Base-by-base conservation (phyloP, 2,329 filamentous ascomycete genomes). In the Diplodia scrobiculata region DNA sequence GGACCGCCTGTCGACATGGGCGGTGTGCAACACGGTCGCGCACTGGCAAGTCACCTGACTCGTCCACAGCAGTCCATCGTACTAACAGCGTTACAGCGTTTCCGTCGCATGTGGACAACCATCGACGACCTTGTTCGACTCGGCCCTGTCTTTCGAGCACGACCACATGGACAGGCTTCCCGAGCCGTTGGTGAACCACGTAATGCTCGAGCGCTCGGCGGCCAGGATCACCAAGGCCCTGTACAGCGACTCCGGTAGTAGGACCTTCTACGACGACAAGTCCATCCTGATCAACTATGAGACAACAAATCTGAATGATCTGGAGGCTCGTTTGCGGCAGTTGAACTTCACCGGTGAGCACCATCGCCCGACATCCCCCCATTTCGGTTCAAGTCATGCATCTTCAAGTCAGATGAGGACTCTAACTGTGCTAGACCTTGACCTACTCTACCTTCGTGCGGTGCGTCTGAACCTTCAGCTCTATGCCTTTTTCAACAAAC, bases 51-150 rank as follows among this genome's bases (percentile, higher is more conserved):
- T 71, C 9, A 19, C 25, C 59, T 19, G 45, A 50, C 27, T 25
- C 38, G 36, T 5, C n/a, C 34, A 32, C 3, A 5, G 34, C 25
- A 45, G 19, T 69, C 67, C 70, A 71, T 9, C 34, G 17, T 45
- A n/a, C 68, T 62, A 36, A 62, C 45, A 36, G 27, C 69, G 25
- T 70, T 65, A 38, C 66, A 88, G 87, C 66, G 86, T 93, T 51
- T 90, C 90, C n/a, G 94, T 91, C 3, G 91, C 91, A 21, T 91
- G 92, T 72, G 91, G 91, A 5, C 91, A 93, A 74, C 91, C 91
- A 7, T 90, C 91, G 5, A 91, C 90, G 53, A 91, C 87, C 62
- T 82, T 89, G 55, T 93, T 90, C 77, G 91, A 90, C 77, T 92
- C 86, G 85, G 93, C 87, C 1, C 80, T 90, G 68, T 75, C 77